These are phyloP conservation scores for Aspergillus taichungensis DNA, from an alignment of 495 filamentous ascomycete genomes.

Conservation along the genomic window DNA sequence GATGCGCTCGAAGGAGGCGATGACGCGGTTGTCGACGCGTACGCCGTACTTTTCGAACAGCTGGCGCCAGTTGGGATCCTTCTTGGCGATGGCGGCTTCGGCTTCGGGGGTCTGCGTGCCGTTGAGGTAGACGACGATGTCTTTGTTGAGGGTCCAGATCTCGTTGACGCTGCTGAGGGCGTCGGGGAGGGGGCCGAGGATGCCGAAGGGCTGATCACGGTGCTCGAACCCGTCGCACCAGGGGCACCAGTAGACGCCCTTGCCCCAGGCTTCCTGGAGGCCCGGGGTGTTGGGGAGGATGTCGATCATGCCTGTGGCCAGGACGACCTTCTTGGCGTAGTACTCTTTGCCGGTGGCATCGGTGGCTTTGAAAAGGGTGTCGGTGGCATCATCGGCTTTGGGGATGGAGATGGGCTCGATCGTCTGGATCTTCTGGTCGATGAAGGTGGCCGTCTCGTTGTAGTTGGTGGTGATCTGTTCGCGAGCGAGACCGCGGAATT, in stretches of 20 bases:
- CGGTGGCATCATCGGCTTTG: slow-evolving; percentile 12
- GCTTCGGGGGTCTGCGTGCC: slow-evolving; percentile 39
- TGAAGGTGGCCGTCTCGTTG: slow-evolving; percentile 39
- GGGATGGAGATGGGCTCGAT: slow-evolving; percentile 21
- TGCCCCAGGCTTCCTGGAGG: slow-evolving; percentile 41
- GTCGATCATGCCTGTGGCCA: slow-evolving; percentile 48
- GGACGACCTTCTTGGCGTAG: slow-evolving; percentile 43
- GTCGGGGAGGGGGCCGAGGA: slow-evolving; percentile 37
- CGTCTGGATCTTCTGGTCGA: slow-evolving; percentile 41
- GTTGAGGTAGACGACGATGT: slow-evolving; percentile 44
- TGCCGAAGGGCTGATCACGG: slow-evolving; percentile 45
- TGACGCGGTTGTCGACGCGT: slow-evolving; percentile 45
- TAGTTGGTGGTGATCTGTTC: slow-evolving; percentile 33
- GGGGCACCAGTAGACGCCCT: slow-evolving; percentile 53
- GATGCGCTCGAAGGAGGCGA: slow-evolving; percentile 37
- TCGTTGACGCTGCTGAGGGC: slow-evolving; percentile 37
- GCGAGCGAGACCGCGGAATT: slow-evolving; percentile 44
- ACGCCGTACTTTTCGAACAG: slow-evolving; percentile 42
- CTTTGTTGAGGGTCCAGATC: slow-evolving; percentile 35
- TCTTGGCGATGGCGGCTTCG: slow-evolving; percentile 26
- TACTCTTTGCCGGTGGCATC: slow-evolving; percentile 22
- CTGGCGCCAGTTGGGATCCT: slow-evolving; percentile 35
- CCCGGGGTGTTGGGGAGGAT: slow-evolving; percentile 45
- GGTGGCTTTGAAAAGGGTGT: slow-evolving; percentile 37
- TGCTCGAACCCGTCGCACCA: slow-evolving; percentile 57